Evolutionary conservation across 768 basidiomycete species (phyloP).

Genomic region (Suillus bovinus): DNA sequence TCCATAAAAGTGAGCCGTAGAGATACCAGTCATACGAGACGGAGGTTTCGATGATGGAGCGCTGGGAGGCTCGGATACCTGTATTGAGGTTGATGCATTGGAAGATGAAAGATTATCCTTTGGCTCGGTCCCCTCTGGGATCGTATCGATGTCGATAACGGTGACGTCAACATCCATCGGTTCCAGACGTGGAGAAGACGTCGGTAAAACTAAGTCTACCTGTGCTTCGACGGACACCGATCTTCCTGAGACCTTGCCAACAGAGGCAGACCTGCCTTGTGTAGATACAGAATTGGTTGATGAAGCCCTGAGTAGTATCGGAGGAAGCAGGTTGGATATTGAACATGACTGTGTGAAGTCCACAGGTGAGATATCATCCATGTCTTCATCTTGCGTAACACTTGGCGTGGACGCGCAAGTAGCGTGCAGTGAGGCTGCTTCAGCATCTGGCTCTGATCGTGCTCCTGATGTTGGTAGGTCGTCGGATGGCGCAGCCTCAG

Average conservation of each 20-base stretch:
- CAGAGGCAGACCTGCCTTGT: neutral
- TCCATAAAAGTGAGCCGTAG: conserved; percentile 27
- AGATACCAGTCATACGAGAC: conserved; percentile 15
- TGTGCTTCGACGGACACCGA: neutral
- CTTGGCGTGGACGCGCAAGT: conserved; percentile 26
- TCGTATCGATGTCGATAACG: neutral
- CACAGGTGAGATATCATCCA: conserved; percentile 12
- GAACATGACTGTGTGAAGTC: conserved; percentile 20
- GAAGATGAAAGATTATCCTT: neutral
- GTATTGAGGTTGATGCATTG: neutral
- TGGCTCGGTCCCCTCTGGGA: too few relatives aligned
- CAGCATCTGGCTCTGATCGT: conserved; percentile 15
- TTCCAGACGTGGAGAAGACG: conserved; percentile 15
- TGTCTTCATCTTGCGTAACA: conserved; percentile 16
- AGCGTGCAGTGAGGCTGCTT: conserved; percentile 17
- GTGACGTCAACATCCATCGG: conserved; percentile 28
- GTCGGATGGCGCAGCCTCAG: conserved; percentile 6
- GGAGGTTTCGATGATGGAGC: conserved; percentile 8
- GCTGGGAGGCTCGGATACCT: conserved; percentile 5
- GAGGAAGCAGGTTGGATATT: conserved; percentile 8
- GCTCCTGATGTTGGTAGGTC: conserved; percentile 4
- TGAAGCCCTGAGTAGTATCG: conserved; percentile 11
- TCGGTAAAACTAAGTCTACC: conserved; percentile 5
- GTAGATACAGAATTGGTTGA: conserved; percentile 9
- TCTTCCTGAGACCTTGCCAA: neutral